Evolutionary conservation across 2,329 filamentous ascomycete species (phyloP), one percentile per base, ranked within the genome.

Genomic region (Sporothrix luriei): DNA sequence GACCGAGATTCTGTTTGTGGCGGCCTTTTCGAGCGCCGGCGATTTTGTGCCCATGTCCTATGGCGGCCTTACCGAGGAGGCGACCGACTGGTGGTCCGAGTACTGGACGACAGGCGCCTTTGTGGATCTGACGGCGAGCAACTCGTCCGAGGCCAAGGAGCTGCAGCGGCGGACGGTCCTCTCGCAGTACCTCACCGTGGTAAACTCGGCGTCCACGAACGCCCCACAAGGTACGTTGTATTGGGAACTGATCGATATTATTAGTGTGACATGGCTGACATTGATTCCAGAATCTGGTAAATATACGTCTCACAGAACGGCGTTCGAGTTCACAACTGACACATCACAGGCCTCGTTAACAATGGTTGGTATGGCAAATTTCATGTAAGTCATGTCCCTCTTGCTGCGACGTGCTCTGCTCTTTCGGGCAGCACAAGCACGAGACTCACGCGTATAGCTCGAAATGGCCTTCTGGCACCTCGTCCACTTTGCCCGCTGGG

Each of bases 341-440:
- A 68, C 26, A 6, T 16, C 38, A 76, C 74, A 55, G 84, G 84
- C 7, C 78, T 86, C 7, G 82, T 83, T 13, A 86, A 85, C 73
- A 84, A 86, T 74, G 82, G 84, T 24, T 86, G 84, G 84, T 85
- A 85, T 70, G 84, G 84, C 16, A 86, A 87, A 69, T 85, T 86
- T 72, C 84, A 85, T 71, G 78, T 79, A 74, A 75, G 76, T 72
- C 24, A 73, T 24, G 16, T 11, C 62, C 43, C 43, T 33, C 33
- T 33, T 33, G 33, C 6, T 33, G 33, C 33, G 33, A 5, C 6
- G 6, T 33, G 33, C 6, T 33, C 33, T 33, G n/a, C n/a, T 33
- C 33, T 7, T 33, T n/a, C n/a, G n/a, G 9, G 33, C 33, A 33
- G 6, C 33, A n/a, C 3, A n/a, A 16, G 19, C 24, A 7, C 52